Evolutionary conservation across 164 flowering plant genomes (phyloP).

Genomic region (Vitis amurensis): DNA sequence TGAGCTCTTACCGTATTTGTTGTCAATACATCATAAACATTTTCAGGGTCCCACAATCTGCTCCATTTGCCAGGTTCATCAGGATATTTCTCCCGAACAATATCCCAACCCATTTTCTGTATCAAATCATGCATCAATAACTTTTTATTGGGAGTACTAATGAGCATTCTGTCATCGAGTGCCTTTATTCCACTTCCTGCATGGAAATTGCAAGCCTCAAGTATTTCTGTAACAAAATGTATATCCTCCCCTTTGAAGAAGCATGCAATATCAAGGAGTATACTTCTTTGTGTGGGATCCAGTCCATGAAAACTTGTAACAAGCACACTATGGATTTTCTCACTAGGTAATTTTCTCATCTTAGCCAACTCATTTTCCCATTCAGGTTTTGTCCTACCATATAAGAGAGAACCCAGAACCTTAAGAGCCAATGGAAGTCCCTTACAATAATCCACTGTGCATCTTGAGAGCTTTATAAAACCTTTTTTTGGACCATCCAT

Average conservation of each 20-base stretch:
- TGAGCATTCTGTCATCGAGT: not conserved
- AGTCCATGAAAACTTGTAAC: not conserved
- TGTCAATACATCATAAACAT: not conserved
- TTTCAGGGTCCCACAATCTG: constrained; percentile 11
- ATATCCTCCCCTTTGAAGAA: constrained; percentile 4
- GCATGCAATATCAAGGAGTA: constrained; percentile 13
- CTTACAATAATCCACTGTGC: not conserved
- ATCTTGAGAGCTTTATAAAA: not conserved
- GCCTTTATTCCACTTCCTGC: too few relatives aligned
- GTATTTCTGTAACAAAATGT: not conserved
- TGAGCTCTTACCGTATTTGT: not conserved
- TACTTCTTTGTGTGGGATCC: not conserved
- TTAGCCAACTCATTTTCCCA: not conserved
- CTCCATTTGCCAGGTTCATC: constrained; percentile 12
- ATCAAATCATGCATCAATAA: constrained; percentile 13
- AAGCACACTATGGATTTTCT: not conserved
- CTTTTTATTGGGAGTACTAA: not conserved
- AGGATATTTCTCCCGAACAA: constrained; percentile 1
- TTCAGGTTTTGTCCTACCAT: not conserved
- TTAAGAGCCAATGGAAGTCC: constrained; percentile 8
- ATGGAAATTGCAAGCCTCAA: not conserved
- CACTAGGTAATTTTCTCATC: too few relatives aligned
- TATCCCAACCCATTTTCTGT: constrained; percentile 15
- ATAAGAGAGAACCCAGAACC: not conserved
- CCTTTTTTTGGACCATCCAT: not conserved